Base-by-base conservation (phyloP, 768 basidiomycete species). In the Myochromella boudieri region DNA sequence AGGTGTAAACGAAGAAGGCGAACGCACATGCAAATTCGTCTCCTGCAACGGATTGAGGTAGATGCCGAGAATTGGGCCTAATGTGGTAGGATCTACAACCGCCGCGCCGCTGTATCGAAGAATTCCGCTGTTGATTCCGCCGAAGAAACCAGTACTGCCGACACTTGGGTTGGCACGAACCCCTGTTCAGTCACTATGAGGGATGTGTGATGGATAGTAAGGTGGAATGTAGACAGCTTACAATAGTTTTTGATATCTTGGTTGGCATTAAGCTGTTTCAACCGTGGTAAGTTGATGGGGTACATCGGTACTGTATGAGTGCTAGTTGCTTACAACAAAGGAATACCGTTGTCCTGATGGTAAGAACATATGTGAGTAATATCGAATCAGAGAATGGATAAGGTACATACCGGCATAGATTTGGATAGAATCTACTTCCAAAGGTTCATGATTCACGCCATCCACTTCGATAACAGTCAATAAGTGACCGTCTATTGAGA, bases 401-500 rank as follows among this genome's bases (percentile, higher is more conserved):
- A 65, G 7, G 75, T 6, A 14, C 33, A 34, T 34, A 6, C 63
- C 60, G 17, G 58, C 60, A 40, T 68, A 76, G 36, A 83, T 73
- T 26, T 72, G 51, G 28, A 71, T 59, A 9, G 61, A 68, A 38
- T 76, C 73, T 3, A 76, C 77, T 3, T 61, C 57, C 1, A 72
- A 58, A 0, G 81, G 75, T 14, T 56, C 31, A 0, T 68, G 69
- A 52, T 72, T 70, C 32, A 58, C 64, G 1, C 74, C 70, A 32
- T 82, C 81, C 1, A 59, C 74, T 52, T 82, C 80, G 37, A 82
- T 80, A 43, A 82, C 62, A 2, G 72, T 78, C 64, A 79, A 51
- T 4, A 54, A 58, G 47, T 79, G 77, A 9, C 66, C 63, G 52
- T 77, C 74, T 27, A 79, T 71, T 1, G 70, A 62, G 56, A 79